Evolutionary conservation across 2,329 filamentous ascomycete genomes (phyloP).

Genomic region (Mariannaea elegans): DNA sequence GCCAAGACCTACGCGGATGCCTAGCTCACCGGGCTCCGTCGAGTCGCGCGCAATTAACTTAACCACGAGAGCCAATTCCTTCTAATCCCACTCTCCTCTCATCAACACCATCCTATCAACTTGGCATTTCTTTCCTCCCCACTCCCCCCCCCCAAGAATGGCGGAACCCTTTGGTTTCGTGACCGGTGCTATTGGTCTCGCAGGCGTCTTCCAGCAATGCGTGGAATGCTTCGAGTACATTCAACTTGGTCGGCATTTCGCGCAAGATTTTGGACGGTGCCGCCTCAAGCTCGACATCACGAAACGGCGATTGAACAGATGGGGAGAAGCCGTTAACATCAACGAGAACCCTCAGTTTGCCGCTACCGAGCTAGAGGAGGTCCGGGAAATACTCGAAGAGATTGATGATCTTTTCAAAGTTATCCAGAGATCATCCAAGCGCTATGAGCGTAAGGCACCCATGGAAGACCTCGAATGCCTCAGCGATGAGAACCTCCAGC

Average conservation of each 20-base stretch:
- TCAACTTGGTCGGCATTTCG: conserved; percentile 48
- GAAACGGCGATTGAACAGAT: conserved; percentile 44
- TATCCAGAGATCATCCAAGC: conserved; percentile 32
- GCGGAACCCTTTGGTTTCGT: neutral
- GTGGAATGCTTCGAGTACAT: conserved; percentile 49
- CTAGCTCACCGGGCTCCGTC: too few relatives aligned
- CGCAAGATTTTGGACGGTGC: conserved; percentile 44
- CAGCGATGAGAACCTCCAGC: neutral
- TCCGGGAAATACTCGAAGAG: conserved; percentile 35
- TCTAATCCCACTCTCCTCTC: too few relatives aligned
- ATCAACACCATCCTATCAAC: neutral
- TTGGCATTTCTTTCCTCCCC: too few relatives aligned
- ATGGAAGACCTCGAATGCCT: conserved; percentile 5
- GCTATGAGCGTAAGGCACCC: conserved; percentile 27
- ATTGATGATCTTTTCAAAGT: conserved; percentile 38
- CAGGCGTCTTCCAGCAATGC: neutral
- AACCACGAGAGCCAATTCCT: too few relatives aligned
- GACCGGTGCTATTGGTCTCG: neutral
- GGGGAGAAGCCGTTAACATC: conserved; percentile 44
- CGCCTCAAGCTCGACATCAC: conserved; percentile 46
- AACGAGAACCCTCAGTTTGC: conserved; percentile 39
- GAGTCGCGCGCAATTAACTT: too few relatives aligned
- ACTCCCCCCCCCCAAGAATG: too few relatives aligned
- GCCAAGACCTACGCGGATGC: too few relatives aligned
- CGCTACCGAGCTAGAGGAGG: conserved; percentile 14